A percentile compares a stretch with the other conserved stretches of the same genome.
Evolutionary conservation across 805 yeast species (phyloP).

Genomic region (Wickerhamiella occidentalis): DNA sequence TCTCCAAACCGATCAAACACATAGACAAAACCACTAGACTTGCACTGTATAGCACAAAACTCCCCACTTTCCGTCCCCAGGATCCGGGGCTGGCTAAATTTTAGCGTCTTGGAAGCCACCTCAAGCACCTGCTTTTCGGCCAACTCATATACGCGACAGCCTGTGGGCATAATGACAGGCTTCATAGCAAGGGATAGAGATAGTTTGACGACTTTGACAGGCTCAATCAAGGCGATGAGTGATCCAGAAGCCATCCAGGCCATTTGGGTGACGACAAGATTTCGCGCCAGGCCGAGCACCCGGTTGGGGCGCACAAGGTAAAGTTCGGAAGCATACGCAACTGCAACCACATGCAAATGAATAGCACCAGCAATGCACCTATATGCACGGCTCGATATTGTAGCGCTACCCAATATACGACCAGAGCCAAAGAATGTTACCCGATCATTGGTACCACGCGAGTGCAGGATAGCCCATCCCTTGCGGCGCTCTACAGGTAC

Average conservation of each 20-base stretch:
- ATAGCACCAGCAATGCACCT: neutral
- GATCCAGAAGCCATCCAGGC: neutral
- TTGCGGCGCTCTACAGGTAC: neutral
- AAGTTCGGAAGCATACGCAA: neutral
- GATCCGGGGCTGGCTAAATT: neutral
- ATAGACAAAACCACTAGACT: neutral
- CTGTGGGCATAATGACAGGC: neutral
- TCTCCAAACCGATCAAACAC: neutral
- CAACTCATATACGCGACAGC: neutral
- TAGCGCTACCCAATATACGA: neutral
- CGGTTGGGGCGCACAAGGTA: neutral
- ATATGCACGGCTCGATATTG: neutral
- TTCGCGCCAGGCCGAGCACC: neutral
- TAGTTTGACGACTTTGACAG: neutral
- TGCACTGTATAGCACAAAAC: constrained; percentile 1
- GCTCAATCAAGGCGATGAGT: neutral
- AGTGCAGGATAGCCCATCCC: neutral
- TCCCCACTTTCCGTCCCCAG: neutral
- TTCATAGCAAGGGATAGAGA: neutral
- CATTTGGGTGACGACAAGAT: neutral
- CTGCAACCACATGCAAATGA: neutral
- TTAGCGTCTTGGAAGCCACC: neutral
- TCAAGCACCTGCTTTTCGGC: neutral
- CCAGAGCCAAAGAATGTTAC: neutral
- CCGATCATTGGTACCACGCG: neutral